Evolutionary conservation across 306 rosid genomes (phyloP).

Genomic region (Echinosophora koreensis): DNA sequence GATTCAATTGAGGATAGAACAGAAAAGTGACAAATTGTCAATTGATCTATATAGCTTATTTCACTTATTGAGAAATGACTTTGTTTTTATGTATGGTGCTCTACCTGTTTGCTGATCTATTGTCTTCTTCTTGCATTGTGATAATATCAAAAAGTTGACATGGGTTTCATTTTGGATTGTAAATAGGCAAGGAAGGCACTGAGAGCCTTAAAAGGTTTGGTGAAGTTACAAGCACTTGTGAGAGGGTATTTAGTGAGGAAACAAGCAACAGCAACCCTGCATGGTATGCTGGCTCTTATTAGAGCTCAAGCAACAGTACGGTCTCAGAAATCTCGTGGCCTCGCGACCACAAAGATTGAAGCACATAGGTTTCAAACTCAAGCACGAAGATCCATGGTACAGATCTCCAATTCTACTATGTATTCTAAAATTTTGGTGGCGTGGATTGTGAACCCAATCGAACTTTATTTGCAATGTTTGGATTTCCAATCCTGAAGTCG

Average conservation of each 20-base stretch:
- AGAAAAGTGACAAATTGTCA: neutral
- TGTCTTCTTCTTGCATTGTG: neutral
- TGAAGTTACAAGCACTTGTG: slow-evolving; percentile 86
- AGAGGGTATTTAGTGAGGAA: slow-evolving; percentile 92
- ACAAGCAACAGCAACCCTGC: slow-evolving; percentile 88
- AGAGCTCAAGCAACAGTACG: slow-evolving; percentile 96
- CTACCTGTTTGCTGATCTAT: neutral
- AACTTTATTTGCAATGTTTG: too few species aligned
- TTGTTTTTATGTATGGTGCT: too few species aligned
- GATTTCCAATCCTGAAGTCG: too few species aligned
- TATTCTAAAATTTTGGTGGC: neutral
- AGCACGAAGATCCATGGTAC: slow-evolving; percentile 78
- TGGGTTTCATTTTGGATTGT: neutral
- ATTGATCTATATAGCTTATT: neutral
- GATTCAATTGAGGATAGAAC: neutral
- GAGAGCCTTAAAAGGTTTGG: slow-evolving; percentile 88
- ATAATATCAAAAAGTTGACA: neutral
- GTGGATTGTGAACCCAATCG: too few species aligned
- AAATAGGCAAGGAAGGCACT: slow-evolving; percentile 90
- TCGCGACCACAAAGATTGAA: slow-evolving; percentile 49
- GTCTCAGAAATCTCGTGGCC: slow-evolving; percentile 64
- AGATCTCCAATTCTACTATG: slow-evolving; percentile 33
- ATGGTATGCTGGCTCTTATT: slow-evolving; percentile 88
- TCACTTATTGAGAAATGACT: neutral
- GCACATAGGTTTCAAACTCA: slow-evolving; percentile 54